phyloP scores from a whole-genome alignment of 768 basidiomycete species.

The Tricholomella constricta region DNA sequence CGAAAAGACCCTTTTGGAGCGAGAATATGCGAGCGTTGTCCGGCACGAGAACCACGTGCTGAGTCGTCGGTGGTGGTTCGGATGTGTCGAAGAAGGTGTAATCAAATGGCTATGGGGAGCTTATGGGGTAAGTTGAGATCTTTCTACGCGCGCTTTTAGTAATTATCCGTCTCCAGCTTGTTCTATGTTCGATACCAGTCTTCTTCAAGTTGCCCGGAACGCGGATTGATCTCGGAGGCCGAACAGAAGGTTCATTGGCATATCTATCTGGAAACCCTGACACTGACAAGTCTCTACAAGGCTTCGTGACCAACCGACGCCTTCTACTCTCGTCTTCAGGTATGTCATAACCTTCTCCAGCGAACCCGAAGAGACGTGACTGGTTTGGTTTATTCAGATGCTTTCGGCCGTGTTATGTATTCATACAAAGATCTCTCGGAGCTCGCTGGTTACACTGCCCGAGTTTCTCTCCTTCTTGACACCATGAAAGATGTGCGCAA shows the following conservation, averaged over 20 bases:
- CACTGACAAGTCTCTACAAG: slow-evolving; percentile 37
- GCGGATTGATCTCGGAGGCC: slow-evolving; percentile 71
- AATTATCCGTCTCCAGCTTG: slow-evolving; percentile 46
- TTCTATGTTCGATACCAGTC: slow-evolving; percentile 91
- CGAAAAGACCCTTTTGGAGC: slow-evolving; percentile 89
- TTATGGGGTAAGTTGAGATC: slow-evolving; percentile 58
- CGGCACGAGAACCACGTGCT: slow-evolving; percentile 85
- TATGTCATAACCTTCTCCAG: slow-evolving; percentile 23
- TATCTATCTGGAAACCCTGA: no score
- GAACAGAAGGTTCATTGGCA: slow-evolving; percentile 98
- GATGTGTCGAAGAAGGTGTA: slow-evolving; percentile 91
- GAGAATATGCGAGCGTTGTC: slow-evolving; percentile 82
- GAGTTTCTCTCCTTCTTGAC: slow-evolving; percentile 86
- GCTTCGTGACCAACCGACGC: slow-evolving; percentile 95
- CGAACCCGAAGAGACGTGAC: not conserved
- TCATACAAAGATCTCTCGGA: slow-evolving; percentile 97
- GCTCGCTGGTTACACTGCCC: slow-evolving; percentile 92
- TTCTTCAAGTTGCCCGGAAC: slow-evolving; percentile 86
- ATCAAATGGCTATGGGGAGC: slow-evolving; percentile 98
- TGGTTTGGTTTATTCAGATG: slow-evolving; percentile 52
- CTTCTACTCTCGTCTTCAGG: slow-evolving; percentile 86
- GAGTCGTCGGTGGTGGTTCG: slow-evolving; percentile 83
- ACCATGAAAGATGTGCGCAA: slow-evolving; percentile 86
- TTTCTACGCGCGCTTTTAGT: slow-evolving; percentile 9
- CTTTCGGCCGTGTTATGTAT: slow-evolving; percentile 95